Conservation (phyloP, 192 early-diverging fungal species). For the Coemansia sp. region DNA sequence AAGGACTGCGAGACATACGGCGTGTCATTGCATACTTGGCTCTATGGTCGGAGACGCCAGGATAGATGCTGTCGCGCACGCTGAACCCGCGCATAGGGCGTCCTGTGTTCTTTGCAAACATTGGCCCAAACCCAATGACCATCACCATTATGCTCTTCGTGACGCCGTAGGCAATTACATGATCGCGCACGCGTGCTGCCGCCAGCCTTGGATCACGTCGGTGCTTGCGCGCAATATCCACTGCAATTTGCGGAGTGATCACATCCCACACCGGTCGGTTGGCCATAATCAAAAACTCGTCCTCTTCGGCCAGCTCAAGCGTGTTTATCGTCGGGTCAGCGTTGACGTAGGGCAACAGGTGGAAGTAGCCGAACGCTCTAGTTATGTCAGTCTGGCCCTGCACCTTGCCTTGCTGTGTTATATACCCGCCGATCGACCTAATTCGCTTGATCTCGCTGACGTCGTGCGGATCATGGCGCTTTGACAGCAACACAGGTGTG, state of each 20-base stretch:
- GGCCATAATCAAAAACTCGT: slow-evolving; percentile 80
- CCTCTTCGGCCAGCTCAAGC: slow-evolving; percentile 73
- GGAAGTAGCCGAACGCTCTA: slow-evolving; percentile 85
- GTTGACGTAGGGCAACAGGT: slow-evolving; percentile 78
- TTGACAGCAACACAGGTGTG: slow-evolving; percentile 65
- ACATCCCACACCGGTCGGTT: slow-evolving; percentile 76
- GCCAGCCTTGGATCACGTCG: slow-evolving; percentile 75
- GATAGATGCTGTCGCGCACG: slow-evolving; percentile 55
- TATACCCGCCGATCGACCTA: slow-evolving; percentile 76
- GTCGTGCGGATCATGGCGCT: slow-evolving; percentile 72
- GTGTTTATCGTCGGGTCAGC: slow-evolving; percentile 78
- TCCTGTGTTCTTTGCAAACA: slow-evolving; percentile 63
- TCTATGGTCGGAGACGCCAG: slow-evolving; percentile 48
- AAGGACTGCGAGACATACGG: slow-evolving; percentile 49
- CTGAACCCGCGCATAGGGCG: slow-evolving; percentile 55
- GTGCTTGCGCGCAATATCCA: slow-evolving; percentile 81
- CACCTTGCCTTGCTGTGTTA: slow-evolving; percentile 71
- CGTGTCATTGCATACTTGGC: slow-evolving; percentile 48
- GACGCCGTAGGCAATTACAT: slow-evolving; percentile 80
- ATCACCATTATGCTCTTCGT: slow-evolving; percentile 82
- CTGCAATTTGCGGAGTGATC: slow-evolving; percentile 77
- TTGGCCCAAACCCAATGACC: slow-evolving; percentile 81
- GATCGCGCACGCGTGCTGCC: slow-evolving; percentile 81
- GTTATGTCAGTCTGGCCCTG: slow-evolving; percentile 77
- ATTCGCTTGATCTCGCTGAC: slow-evolving; percentile 73